Conservation (phyloP, 176 grass and related monocot species). For the Paspalum vaginatum region DNA sequence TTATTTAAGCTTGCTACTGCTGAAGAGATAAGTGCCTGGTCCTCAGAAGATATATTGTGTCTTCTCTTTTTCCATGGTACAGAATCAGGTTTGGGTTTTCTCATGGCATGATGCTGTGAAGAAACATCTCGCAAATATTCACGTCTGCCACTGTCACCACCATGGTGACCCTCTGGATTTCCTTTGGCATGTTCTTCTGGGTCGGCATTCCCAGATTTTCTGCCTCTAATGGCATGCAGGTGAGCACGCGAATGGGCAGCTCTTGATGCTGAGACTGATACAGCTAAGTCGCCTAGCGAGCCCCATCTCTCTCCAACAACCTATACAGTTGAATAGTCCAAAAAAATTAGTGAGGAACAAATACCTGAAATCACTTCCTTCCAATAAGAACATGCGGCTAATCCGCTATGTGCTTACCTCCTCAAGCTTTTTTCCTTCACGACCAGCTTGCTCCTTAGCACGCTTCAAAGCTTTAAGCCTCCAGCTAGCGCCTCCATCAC, state of each 20-base stretch:
- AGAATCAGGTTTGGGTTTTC: conserved; percentile 75
- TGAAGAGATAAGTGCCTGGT: conserved; percentile 69
- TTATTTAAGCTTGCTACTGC: conserved; percentile 80
- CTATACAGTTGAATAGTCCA: conserved; percentile 41
- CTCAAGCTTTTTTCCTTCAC: conserved; percentile 75
- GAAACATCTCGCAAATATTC: conserved; percentile 78
- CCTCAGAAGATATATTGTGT: conserved; percentile 68
- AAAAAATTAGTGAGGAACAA: not conserved
- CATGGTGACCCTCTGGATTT: conserved; percentile 25
- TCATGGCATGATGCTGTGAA: conserved; percentile 73
- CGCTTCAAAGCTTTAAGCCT: conserved; percentile 95
- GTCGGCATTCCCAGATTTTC: conserved; percentile 64
- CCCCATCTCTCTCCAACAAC: conserved; percentile 91
- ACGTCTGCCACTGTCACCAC: conserved; percentile 38
- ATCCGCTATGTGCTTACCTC: conserved; percentile 49
- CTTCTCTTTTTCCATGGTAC: conserved; percentile 75
- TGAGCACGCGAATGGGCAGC: conserved; percentile 73
- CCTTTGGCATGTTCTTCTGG: conserved; percentile 38
- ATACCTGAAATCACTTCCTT: not conserved
- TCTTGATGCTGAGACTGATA: conserved; percentile 67
- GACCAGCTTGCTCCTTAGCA: conserved; percentile 93
- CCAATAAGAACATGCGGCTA: not conserved
- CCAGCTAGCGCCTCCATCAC: conserved; percentile 97
- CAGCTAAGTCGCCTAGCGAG: conserved; percentile 68
- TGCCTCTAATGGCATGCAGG: conserved; percentile 75